Conservation (phyloP, 1,139 yeast species). For the Sugiyamaella pinicola region DNA sequence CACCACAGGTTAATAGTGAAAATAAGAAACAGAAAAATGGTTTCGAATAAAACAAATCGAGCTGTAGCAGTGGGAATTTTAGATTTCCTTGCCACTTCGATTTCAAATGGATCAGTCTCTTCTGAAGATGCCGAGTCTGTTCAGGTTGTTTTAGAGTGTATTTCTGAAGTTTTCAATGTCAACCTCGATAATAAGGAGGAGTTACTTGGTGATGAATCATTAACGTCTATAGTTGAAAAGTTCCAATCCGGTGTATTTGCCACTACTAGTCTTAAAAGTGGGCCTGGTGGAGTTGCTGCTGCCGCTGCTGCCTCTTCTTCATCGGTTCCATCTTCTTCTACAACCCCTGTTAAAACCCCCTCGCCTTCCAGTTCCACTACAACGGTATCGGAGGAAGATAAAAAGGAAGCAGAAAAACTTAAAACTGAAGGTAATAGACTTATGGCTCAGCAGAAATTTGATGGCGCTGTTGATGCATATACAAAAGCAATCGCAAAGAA, state of each 20-base stretch:
- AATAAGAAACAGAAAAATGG: slow-evolving; percentile 4
- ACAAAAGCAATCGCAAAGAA: slow-evolving; percentile 77
- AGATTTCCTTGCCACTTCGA: slow-evolving; percentile 64
- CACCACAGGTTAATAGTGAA: too few relatives aligned
- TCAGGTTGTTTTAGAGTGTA: slow-evolving; percentile 92
- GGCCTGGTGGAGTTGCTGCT: slow-evolving; percentile 35
- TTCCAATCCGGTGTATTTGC: slow-evolving; percentile 20
- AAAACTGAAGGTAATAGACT: slow-evolving; percentile 89
- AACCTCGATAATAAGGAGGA: slow-evolving; percentile 47
- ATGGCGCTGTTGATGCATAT: slow-evolving; percentile 71
- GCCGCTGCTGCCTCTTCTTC: slow-evolving; percentile 22
- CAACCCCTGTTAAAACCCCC: slow-evolving; percentile 32
- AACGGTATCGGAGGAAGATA: slow-evolving; percentile 48
- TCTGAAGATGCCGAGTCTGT: slow-evolving; percentile 88
- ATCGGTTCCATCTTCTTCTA: slow-evolving; percentile 22
- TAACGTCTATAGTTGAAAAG: slow-evolving; percentile 37
- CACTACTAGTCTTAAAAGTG: slow-evolving; percentile 1
- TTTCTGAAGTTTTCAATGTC: slow-evolving; percentile 83
- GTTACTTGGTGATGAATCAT: slow-evolving; percentile 52
- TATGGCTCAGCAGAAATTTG: slow-evolving; percentile 77
- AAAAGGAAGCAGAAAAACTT: slow-evolving; percentile 76
- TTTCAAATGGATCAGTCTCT: slow-evolving; percentile 63
- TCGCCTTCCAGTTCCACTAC: neutral
- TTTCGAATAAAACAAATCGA: slow-evolving; percentile 45
- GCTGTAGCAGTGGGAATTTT: slow-evolving; percentile 78